These are phyloP conservation scores for Fusarium sp. DNA, from an alignment of 2,329 filamentous ascomycete species.

Conservation along the genomic window DNA sequence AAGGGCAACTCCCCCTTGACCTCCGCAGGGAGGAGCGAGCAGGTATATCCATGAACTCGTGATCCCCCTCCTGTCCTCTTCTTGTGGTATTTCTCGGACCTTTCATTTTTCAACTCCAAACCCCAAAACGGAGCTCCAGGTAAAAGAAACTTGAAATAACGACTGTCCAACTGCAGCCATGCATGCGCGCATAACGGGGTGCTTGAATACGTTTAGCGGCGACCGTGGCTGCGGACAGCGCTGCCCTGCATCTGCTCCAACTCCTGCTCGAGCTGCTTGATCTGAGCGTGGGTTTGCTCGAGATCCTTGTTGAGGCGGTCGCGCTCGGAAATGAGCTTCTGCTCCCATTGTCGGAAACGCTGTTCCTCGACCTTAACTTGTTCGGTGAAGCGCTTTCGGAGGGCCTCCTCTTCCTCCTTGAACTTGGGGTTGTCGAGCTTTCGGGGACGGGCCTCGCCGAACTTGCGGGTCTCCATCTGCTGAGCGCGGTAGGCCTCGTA, in stretches of 20 bases:
- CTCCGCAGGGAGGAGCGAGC: conserved; percentile 42
- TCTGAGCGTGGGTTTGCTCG: conserved; percentile 95
- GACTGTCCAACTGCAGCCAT: conserved; percentile 51
- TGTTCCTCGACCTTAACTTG: conserved; percentile 99
- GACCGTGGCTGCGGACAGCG: conserved; percentile 90
- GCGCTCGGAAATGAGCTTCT: conserved; percentile 99
- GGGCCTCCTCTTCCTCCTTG: conserved; percentile 99
- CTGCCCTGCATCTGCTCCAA: conserved; percentile 94
- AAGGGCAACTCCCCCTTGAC: conserved; percentile 27
- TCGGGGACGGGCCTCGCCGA: conserved; percentile 95
- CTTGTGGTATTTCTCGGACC: conserved; percentile 52
- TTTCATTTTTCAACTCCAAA: conserved; percentile 56
- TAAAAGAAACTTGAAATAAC: conserved; percentile 48
- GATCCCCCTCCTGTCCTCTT: conserved; percentile 40
- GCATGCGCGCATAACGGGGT: conserved; percentile 39
- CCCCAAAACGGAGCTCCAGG: conserved; percentile 51
- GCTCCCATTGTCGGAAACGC: conserved; percentile 99
- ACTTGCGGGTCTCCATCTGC: conserved; percentile 99
- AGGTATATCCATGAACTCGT: conserved; percentile 52
- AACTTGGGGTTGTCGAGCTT: conserved; percentile 99
- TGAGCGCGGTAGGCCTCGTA: conserved; percentile 99
- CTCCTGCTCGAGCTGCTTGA: conserved; percentile 92
- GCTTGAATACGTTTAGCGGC: conserved; percentile 74
- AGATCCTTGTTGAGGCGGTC: conserved; percentile 99
- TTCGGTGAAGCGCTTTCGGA: conserved; percentile 99